Conservation (phyloP, 2,329 filamentous ascomycete species). For the Arthrobotrys pseudoclavata region DNA sequence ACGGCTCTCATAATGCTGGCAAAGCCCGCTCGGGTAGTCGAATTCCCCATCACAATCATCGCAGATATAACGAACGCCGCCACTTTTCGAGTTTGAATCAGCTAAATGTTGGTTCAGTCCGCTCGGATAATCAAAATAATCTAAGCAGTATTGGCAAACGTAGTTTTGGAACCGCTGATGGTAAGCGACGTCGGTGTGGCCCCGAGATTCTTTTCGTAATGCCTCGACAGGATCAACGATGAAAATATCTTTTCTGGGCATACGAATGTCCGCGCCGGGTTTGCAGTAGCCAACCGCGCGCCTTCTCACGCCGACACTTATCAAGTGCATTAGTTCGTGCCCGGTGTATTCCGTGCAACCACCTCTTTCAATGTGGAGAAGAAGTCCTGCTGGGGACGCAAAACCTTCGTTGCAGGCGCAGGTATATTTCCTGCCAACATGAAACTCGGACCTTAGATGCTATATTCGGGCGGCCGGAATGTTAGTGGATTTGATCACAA, state of each 20-base stretch:
- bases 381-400: background rate
- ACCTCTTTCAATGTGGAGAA: constrained; percentile 24
- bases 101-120: background rate
- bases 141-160: background rate
- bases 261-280: background rate
- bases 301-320: background rate
- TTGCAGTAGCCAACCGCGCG: background rate
- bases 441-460: background rate
- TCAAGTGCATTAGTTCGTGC: background rate
- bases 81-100: background rate
- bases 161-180: background rate
- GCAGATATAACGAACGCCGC: background rate
- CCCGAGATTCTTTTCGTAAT: background rate
- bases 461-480: background rate
- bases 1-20: constrained; percentile 28
- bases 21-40: constrained; percentile 24
- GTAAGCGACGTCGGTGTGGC: background rate
- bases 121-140: background rate
- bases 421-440: background rate
- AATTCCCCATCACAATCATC: constrained; percentile 3
- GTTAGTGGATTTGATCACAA: too few relatives aligned
- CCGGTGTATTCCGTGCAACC: background rate
- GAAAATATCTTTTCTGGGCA: background rate
- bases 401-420: background rate
- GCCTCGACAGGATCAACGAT: background rate